Percentiles rank a stretch among this genome's conserved stretches.
These are phyloP conservation scores for Zopfia rhizophila DNA, from an alignment of 2,329 filamentous ascomycete species.

Conservation along the genomic window DNA sequence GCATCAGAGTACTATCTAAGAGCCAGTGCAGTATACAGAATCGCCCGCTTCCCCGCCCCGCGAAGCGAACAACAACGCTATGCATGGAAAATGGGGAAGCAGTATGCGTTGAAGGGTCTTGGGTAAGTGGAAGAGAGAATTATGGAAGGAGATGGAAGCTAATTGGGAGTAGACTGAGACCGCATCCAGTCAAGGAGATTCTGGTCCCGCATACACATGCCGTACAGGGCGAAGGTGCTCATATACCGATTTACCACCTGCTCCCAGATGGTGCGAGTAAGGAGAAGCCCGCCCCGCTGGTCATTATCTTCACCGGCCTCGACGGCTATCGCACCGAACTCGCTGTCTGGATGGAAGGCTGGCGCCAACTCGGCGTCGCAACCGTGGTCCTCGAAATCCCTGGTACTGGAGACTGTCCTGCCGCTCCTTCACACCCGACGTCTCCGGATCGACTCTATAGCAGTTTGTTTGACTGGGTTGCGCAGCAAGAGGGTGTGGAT, in stretches of 20 bases:
- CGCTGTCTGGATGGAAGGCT: conserved; percentile 63
- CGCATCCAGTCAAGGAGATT: conserved; percentile 71
- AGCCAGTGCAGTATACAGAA: conserved; percentile 71
- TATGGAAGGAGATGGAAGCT: conserved; percentile 2
- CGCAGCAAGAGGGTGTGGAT: conserved; percentile 59
- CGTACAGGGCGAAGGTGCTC: conserved; percentile 61
- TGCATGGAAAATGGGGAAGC: conserved; percentile 74
- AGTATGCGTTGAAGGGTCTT: conserved; percentile 68
- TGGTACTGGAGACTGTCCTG: conserved; percentile 67
- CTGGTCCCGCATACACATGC: conserved; percentile 67
- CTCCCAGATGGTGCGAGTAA: conserved; percentile 61
- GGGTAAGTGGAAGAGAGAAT: too few relatives aligned
- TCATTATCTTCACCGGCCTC: conserved; percentile 68
- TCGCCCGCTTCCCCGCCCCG: conserved; percentile 73
- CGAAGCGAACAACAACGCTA: conserved; percentile 63
- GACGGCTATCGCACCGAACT: conserved; percentile 69
- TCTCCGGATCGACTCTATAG: conserved; percentile 65
- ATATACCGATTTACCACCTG: conserved; percentile 73
- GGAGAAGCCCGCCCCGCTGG: conserved; percentile 59
- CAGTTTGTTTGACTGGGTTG: conserved; percentile 66
- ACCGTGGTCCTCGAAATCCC: conserved; percentile 66
- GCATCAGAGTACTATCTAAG: conserved; percentile 71
- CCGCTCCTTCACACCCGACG: conserved; percentile 55
- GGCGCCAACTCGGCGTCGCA: conserved; percentile 60
- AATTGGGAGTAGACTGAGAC: conserved; percentile 29